Evolutionary conservation across 2,329 filamentous ascomycete genomes (phyloP), one percentile per base, ranked within the genome.

Genomic region (Chrysosporium queenslandicum): DNA sequence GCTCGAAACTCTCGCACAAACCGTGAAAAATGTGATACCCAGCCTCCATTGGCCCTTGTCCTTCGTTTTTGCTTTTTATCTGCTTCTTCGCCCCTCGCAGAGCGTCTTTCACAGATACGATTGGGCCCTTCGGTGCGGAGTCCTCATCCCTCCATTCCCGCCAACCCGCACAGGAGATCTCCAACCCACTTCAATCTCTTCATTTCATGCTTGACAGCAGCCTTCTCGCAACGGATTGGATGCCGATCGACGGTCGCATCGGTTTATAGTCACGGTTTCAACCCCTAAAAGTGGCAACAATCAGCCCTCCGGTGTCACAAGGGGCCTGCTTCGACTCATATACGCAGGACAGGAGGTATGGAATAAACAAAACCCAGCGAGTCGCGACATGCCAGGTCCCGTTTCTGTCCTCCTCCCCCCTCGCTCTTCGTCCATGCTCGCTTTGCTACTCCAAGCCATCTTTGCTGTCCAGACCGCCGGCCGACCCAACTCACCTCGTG

Each of bases 401-500:
- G 14, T 23, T 47, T 21, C 14, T 23, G 47, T 14, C 12, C 23
- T 37, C 37, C 8, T 42, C 29, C 42, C 39, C 12, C 45, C 21
- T 46, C 30, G 12, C 34, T 16, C 43, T n/a, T 41, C 36, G 25
- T 52, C 43, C 50, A 40, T 47, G 34, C 41, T 21, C 20, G 23
- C 11, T 20, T 21, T 25, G n/a, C 18, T 52, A 21, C 43, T 52
- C 27, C 43, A 30, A 12, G 9, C 41, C 41, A 14, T 42, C 32
- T 46, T 52, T 29, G 32, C 50, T 34, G 23, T 30, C 16, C 34
- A 16, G n/a, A 52, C 21, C 36, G 34, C 50, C 2, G 41, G 32
- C 43, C 42, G 50, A 40, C 50, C 50, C 18, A 16, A 46, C 34
- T 41, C 55, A 45, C 21, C 54, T 34, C 52, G 55, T 52, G 21